Conservation (phyloP, 148 eudicot genomes). For the Silene conica region DNA sequence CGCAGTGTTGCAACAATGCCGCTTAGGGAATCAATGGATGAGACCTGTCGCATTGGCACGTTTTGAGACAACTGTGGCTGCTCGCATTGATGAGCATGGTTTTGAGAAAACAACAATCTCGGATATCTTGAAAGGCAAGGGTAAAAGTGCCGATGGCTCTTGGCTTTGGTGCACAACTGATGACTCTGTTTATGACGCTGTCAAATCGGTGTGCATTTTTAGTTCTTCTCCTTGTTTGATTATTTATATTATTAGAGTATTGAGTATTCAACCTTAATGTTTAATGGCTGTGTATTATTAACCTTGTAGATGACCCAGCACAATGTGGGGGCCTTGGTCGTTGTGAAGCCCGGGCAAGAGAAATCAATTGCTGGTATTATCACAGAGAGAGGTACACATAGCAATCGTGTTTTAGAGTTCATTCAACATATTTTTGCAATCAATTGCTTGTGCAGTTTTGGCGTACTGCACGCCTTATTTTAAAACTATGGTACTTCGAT, state of each 20-base stretch:
- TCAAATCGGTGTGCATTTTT: constrained; percentile 65
- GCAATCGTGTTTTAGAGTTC: background rate
- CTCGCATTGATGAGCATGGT: constrained; percentile 86
- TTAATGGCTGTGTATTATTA: background rate
- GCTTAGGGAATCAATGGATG: constrained; percentile 52
- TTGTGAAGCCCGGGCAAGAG: constrained; percentile 85
- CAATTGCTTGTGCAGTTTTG: background rate
- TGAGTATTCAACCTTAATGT: background rate
- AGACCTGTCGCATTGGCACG: constrained; percentile 58
- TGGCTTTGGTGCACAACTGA: constrained; percentile 99
- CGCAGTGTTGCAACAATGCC: constrained; percentile 69
- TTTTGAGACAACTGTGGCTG: constrained; percentile 54
- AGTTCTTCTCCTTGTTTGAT: background rate
- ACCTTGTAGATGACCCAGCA: constrained; percentile 87
- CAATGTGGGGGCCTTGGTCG: constrained; percentile 97
- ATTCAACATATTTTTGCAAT: background rate
- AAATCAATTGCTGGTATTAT: constrained; percentile 88
- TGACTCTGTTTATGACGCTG: constrained; percentile 93
- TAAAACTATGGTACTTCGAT: background rate
- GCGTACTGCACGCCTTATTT: background rate
- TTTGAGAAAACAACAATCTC: constrained; percentile 94
- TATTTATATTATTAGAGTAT: background rate
- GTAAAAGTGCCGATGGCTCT: constrained; percentile 91
- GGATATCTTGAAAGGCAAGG: constrained; percentile 74
- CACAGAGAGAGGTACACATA: constrained; percentile 77